Evolutionary conservation across 2,329 filamentous ascomycete genomes (phyloP).

Genomic region (Beauveria rudraprayagi): DNA sequence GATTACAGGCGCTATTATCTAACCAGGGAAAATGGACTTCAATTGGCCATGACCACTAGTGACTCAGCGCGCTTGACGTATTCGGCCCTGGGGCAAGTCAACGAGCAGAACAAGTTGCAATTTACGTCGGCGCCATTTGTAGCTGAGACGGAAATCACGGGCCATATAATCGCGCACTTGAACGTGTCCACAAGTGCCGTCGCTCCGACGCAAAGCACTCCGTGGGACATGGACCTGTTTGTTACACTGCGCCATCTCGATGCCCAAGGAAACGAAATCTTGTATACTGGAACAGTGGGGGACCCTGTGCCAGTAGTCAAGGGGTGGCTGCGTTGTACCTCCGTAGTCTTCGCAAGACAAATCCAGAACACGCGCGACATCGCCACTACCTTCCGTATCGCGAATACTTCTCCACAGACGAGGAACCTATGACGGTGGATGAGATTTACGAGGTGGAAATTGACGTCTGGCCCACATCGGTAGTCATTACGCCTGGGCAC

Average conservation of each 20-base stretch:
- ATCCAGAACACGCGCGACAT: conserved; percentile 33
- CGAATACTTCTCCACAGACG: conserved; percentile 50
- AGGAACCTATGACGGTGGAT: conserved; percentile 43
- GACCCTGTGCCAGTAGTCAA: conserved; percentile 56
- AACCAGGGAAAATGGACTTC: not conserved
- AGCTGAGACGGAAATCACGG: conserved; percentile 61
- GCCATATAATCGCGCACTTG: conserved; percentile 56
- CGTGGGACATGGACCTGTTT: conserved; percentile 54
- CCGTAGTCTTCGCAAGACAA: conserved; percentile 46
- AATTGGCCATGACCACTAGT: not conserved
- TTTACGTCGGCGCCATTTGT: conserved; percentile 52
- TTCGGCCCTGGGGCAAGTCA: not conserved
- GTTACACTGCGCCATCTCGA: conserved; percentile 53
- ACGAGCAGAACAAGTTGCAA: conserved; percentile 28
- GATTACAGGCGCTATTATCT: conserved; percentile 42
- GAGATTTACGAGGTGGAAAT: conserved; percentile 53
- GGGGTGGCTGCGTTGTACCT: conserved; percentile 57
- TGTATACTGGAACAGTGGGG: conserved; percentile 58
- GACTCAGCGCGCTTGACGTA: not conserved
- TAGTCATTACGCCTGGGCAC: conserved; percentile 27
- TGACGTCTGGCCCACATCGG: conserved; percentile 58
- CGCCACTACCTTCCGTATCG: conserved; percentile 37
- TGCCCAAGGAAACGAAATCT: conserved; percentile 46
- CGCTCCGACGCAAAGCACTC: conserved; percentile 31
- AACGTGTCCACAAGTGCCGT: conserved; percentile 52